A percentile compares a stretch with the other conserved stretches of the same genome.
These are phyloP conservation scores for Emmonsiellopsis sp. DNA, from an alignment of 2,329 filamentous ascomycete genomes.

Conservation along the genomic window DNA sequence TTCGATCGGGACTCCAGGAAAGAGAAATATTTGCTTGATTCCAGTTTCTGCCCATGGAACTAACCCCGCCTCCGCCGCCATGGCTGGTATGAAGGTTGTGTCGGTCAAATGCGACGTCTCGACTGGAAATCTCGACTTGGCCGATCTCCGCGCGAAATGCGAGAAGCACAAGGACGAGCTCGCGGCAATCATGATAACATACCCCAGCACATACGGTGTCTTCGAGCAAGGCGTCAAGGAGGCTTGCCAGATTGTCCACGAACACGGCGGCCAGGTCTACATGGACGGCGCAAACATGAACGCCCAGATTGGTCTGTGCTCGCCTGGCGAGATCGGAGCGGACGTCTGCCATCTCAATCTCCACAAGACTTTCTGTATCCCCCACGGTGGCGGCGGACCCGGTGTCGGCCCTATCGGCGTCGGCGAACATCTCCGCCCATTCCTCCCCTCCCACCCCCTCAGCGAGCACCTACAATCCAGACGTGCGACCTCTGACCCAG, in stretches of 20 bases:
- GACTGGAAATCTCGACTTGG: conserved; percentile 83
- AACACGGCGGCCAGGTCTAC: conserved; percentile 86
- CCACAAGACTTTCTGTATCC: conserved; percentile 98
- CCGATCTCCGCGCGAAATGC: conserved; percentile 78
- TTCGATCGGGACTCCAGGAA: conserved; percentile 49
- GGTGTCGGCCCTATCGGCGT: conserved; percentile 92
- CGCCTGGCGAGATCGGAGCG: conserved; percentile 87
- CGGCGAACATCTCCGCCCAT: conserved; percentile 66
- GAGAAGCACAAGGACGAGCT: conserved; percentile 78
- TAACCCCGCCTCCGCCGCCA: conserved; percentile 88
- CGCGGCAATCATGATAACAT: conserved; percentile 92
- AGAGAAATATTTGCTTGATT: conserved; percentile 86
- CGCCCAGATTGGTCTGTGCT: conserved; percentile 91
- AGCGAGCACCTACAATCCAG: conserved; percentile 39
- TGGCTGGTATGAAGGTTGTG: conserved; percentile 92
- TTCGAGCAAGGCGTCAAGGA: conserved; percentile 86
- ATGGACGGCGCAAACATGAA: conserved; percentile 99
- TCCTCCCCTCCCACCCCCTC: conserved; percentile 64
- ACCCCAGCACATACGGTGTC: conserved; percentile 89
- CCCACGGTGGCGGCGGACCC: conserved; percentile 87
- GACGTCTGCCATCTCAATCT: conserved; percentile 96
- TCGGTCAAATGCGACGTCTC: conserved; percentile 80
- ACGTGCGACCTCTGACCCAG: conserved; percentile 37
- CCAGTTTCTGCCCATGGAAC: conserved; percentile 93
- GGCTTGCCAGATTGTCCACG: conserved; percentile 76